A percentile compares a stretch with the other conserved stretches of the same genome.
These are phyloP conservation scores for Podospora fimiseda DNA, from an alignment of 495 filamentous ascomycete genomes.

Conservation along the genomic window DNA sequence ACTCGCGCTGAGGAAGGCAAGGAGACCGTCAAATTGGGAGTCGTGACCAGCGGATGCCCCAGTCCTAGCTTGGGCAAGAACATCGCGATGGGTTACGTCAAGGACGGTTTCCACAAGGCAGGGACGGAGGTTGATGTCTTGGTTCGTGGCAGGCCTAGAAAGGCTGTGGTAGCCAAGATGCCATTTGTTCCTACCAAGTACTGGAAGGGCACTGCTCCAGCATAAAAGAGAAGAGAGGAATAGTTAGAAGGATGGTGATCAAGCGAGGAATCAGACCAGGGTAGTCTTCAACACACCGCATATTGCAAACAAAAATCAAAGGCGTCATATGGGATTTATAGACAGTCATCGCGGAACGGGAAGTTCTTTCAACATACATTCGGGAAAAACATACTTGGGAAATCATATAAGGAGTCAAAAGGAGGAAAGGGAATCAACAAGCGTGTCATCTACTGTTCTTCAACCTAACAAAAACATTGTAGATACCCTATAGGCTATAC, in stretches of 20 bases:
- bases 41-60: slow-evolving; percentile 84
- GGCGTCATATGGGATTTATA: slow-evolving; percentile 2
- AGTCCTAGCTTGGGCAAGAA: slow-evolving; percentile 80
- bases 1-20: slow-evolving; percentile 34
- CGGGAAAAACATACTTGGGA: too few species aligned
- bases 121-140: slow-evolving; percentile 78
- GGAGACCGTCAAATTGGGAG: slow-evolving; percentile 49
- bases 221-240: background rate
- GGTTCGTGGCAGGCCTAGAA: slow-evolving; percentile 74
- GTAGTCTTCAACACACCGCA: background rate
- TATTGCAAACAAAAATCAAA: slow-evolving; percentile 7
- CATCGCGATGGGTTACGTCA: slow-evolving; percentile 94
- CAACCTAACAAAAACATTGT: too few species aligned
- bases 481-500: background rate
- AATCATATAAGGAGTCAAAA: background rate
- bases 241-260: background rate
- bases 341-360: background rate
- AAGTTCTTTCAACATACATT: too few species aligned
- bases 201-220: slow-evolving; percentile 37
- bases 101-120: slow-evolving; percentile 72
- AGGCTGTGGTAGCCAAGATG: slow-evolving; percentile 83
- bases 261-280: too few species aligned
- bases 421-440: background rate
- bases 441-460: background rate
- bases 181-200: slow-evolving; percentile 86